Conservation (phyloP, 2,329 filamentous ascomycete genomes). For the Venturia oleaginea region DNA sequence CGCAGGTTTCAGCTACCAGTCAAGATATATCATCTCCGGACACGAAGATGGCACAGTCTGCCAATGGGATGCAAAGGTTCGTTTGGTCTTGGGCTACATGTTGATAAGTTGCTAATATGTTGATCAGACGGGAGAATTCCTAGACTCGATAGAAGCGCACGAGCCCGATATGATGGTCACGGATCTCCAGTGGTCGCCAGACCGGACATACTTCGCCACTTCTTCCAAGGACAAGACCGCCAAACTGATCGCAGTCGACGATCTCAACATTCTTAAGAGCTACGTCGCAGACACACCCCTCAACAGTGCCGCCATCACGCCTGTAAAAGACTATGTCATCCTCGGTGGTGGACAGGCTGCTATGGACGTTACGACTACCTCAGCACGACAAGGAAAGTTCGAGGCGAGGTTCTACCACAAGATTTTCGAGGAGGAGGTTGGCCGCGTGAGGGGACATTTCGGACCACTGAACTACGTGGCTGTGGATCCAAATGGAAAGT, state of each 20-base stretch:
- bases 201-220: constrained; percentile 97
- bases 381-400: constrained; percentile 93
- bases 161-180: constrained; percentile 76
- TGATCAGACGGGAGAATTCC: constrained; percentile 62
- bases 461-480: constrained; percentile 95
- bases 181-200: constrained; percentile 88
- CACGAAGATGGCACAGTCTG: constrained; percentile 94
- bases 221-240: constrained; percentile 96
- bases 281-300: constrained; percentile 88
- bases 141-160: constrained; percentile 75
- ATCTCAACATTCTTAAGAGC: constrained; percentile 87
- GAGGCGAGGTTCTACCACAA: constrained; percentile 99
- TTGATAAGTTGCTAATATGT: background rate
- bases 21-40: constrained; percentile 92
- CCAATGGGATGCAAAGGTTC: constrained; percentile 80
- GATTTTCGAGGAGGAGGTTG: constrained; percentile 98
- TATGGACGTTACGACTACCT: constrained; percentile 96
- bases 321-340: constrained; percentile 96
- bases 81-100: background rate
- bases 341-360: constrained; percentile 96
- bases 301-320: constrained; percentile 88
- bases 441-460: constrained; percentile 93
- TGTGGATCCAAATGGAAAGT: constrained; percentile 79
- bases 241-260: constrained; percentile 78
- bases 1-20: constrained; percentile 89